Percentiles rank a stretch among this genome's conserved stretches.
phyloP scores from a whole-genome alignment of 129 eudicot species.

The Ambrosia trifida region DNA sequence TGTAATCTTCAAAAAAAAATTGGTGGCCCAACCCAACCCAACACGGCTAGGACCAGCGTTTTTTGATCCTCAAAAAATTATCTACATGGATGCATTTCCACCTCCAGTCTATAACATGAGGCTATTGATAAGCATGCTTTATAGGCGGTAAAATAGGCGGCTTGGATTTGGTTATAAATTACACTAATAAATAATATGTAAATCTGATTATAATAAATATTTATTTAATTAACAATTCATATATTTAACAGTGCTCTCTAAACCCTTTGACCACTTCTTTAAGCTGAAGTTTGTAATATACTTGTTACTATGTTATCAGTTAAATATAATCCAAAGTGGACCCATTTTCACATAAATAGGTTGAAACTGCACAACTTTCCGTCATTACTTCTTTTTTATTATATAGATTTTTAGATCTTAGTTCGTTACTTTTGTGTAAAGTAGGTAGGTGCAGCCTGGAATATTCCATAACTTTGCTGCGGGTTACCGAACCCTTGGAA shows the following conservation, averaged over 20 bases:
- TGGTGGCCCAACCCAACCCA: background rate
- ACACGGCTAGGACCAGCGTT: background rate
- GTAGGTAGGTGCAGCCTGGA: slow-evolving; percentile 63
- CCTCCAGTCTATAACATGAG: background rate
- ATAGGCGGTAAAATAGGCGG: no score
- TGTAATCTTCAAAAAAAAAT: background rate
- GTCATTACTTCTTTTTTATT: background rate
- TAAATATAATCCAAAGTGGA: background rate
- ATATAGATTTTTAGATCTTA: background rate
- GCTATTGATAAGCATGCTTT: no score
- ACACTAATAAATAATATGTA: background rate
- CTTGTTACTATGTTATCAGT: background rate
- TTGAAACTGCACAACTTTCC: background rate
- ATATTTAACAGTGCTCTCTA: background rate
- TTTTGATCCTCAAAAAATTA: background rate
- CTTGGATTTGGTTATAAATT: no score
- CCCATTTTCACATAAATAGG: slow-evolving; percentile 4
- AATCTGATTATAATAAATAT: background rate
- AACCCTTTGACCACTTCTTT: background rate
- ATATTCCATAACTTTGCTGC: slow-evolving; percentile 58
- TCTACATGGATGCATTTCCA: background rate
- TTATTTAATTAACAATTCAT: background rate
- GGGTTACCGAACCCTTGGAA: slow-evolving; percentile 82
- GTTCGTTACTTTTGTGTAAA: background rate
- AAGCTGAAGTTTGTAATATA: background rate